These are phyloP conservation scores for Pythium coloratum DNA, from an alignment of 352 stramenopile genomes.

Conservation along the genomic window DNA sequence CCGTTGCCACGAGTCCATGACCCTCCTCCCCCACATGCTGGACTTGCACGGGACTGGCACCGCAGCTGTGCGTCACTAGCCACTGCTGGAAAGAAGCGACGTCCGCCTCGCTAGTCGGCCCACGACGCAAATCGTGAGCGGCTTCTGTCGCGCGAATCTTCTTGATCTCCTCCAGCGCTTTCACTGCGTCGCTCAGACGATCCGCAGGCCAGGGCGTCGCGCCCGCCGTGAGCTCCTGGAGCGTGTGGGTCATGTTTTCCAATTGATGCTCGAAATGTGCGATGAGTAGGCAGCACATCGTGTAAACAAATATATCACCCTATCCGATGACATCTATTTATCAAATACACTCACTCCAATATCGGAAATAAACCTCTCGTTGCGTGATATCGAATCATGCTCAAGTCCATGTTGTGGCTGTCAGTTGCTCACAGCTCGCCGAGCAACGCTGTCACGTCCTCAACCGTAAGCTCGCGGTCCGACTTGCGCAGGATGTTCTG, in stretches of 20 bases:
- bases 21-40: slow-evolving; percentile 31
- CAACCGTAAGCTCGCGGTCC: slow-evolving; percentile 84
- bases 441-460: slow-evolving; percentile 81
- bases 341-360: not conserved
- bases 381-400: slow-evolving; percentile 9
- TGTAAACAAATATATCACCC: slow-evolving; percentile 1
- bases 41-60: slow-evolving; percentile 20
- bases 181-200: slow-evolving; percentile 28
- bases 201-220: slow-evolving; percentile 36
- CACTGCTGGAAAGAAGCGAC: slow-evolving; percentile 34
- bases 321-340: not conserved
- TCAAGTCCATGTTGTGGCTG: no score
- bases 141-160: slow-evolving; percentile 26
- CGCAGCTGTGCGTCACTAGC: slow-evolving; percentile 21
- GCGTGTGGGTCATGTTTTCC: slow-evolving; percentile 20
- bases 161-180: slow-evolving; percentile 35
- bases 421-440: slow-evolving; percentile 44
- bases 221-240: slow-evolving; percentile 37
- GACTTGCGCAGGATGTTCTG: slow-evolving; percentile 81
- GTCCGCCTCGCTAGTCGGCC: slow-evolving; percentile 16
- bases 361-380: not conserved
- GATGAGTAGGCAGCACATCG: not conserved
- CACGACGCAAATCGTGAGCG: slow-evolving; percentile 22
- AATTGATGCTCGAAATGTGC: not conserved
- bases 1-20: slow-evolving; percentile 32